phyloP scores from a whole-genome alignment of 192 early-diverging fungal species.

The Entomortierella parvispora region DNA sequence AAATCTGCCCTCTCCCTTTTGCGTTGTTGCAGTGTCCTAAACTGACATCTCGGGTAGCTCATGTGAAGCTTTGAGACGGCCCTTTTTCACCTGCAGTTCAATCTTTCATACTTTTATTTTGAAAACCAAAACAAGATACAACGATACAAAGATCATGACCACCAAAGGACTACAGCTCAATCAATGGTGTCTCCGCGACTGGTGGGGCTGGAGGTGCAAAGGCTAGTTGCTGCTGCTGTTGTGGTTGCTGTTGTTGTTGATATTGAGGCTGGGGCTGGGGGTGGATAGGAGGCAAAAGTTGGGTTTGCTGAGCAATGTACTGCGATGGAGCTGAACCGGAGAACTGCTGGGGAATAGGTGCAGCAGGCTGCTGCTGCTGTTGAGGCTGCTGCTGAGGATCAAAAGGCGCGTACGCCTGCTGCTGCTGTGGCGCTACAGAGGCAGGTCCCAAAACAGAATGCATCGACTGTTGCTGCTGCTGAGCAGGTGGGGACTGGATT shows the following conservation, averaged over 20 bases:
- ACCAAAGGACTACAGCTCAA: too few relatives aligned
- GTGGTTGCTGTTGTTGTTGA: constrained; percentile 16
- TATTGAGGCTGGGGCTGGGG: too few relatives aligned
- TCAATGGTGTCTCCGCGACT: constrained; percentile 36
- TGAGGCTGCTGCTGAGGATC: constrained; percentile 13
- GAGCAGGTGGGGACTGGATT: not conserved
- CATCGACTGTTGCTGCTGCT: not conserved
- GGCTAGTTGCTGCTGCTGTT: constrained; percentile 5
- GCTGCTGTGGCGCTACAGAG: too few relatives aligned
- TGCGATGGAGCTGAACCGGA: too few relatives aligned
- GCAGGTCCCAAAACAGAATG: too few relatives aligned
- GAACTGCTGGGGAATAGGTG: too few relatives aligned
- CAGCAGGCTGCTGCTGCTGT: constrained; percentile 7
- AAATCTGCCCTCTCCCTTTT: not conserved
- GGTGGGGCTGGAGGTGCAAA: constrained; percentile 15
- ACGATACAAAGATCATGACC: too few relatives aligned
- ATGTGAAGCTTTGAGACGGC: too few relatives aligned
- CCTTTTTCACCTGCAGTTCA: not conserved
- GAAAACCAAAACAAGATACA: constrained; percentile 5
- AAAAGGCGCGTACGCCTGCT: too few relatives aligned
- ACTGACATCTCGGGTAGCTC: not conserved
- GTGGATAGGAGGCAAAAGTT: too few relatives aligned
- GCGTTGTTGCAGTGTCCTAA: not conserved
- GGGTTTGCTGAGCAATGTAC: too few relatives aligned
- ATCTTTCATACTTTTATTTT: not conserved